Base-by-base conservation (phyloP, 768 basidiomycete genomes). In the Hygrophorus pudorinus region DNA sequence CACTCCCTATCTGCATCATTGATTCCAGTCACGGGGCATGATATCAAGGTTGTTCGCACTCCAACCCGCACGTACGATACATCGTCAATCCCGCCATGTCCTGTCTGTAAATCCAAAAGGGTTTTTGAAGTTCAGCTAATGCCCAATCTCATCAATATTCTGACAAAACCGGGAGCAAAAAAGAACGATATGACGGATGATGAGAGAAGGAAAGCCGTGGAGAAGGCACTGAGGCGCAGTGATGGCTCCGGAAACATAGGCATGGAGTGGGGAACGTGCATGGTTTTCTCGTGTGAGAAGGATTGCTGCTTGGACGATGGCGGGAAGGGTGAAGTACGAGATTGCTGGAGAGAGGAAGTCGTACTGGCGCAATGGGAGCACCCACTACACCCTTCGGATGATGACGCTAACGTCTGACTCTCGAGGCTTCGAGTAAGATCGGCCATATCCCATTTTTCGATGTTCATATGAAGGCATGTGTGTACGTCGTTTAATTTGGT, bases 211-310 rank as follows among this genome's bases (percentile, higher is more conserved):
- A 73, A 73, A 51, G 74, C 73, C 38, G 66, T 90, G 7, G 72
- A 79, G 54, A 60, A 65, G 31, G 66, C 65, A 17, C 57, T 88
- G 48, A 76, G 77, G 53, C 69, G 66, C 10, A 63, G 53, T 27
- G 27, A 64, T 63, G 27, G 65, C 62, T 41, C 57, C 1, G 74
- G 67, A 11, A 67, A 70, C 41, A 64, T 66, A 33, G 83, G 82
- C 0, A 92, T 98, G 88, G 90, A 93, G 47, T 98, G 92, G 90
- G 94, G 94, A 0, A 93, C 86, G 1, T 80, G 84, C 45, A 68
- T 94, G 66, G 71, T 98, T 8, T 94, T 92, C 63, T 85, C 85
- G 1, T 97, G 94, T 56, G 73, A 74, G 54, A 72, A 71, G 37
- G 88, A 94, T 59, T 96, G 92, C 58, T 79, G 76, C 55, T 24